Conservation (phyloP, 2,329 filamentous ascomycete genomes). For the Penicillium palitans region DNA sequence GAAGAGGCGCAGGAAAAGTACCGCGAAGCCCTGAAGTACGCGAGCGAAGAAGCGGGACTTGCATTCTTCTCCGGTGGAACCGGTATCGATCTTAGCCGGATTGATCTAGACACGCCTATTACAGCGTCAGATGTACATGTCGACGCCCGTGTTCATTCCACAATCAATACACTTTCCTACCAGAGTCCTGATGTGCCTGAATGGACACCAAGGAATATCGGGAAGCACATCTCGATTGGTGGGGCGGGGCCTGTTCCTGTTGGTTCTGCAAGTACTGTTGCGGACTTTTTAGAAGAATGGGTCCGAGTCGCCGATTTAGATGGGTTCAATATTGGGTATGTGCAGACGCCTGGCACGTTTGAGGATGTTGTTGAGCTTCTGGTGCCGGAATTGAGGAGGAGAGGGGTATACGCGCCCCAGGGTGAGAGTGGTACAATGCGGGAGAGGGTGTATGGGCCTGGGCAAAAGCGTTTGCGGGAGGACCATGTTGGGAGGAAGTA, state of each 20-base stretch:
- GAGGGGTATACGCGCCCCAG: constrained; percentile 25
- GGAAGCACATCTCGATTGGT: constrained; percentile 18
- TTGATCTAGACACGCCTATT: neutral
- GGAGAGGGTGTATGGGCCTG: neutral
- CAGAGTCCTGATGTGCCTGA: constrained; percentile 8
- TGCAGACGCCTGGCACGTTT: constrained; percentile 25
- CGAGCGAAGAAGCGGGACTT: constrained; percentile 1
- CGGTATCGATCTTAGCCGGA: constrained; percentile 1
- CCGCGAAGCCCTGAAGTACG: neutral
- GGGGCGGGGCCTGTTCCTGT: constrained; percentile 17
- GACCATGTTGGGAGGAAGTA: neutral
- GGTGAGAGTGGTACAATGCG: neutral
- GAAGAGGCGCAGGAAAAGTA: neutral
- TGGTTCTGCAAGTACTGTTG: constrained; percentile 22
- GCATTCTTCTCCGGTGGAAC: neutral
- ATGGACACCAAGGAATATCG: constrained; percentile 15
- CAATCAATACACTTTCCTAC: constrained; percentile 7
- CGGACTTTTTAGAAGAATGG: constrained; percentile 31
- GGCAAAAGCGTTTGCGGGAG: neutral
- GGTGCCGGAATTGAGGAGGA: constrained; percentile 25
- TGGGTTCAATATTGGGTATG: constrained; percentile 30
- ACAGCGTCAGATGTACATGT: constrained; percentile 13
- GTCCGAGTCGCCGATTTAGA: constrained; percentile 25
- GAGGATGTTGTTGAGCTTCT: constrained; percentile 29
- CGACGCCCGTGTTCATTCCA: constrained; percentile 9